phyloP scores from a whole-genome alignment of 257 asterid species.

The Scutellaria galericulata region DNA sequence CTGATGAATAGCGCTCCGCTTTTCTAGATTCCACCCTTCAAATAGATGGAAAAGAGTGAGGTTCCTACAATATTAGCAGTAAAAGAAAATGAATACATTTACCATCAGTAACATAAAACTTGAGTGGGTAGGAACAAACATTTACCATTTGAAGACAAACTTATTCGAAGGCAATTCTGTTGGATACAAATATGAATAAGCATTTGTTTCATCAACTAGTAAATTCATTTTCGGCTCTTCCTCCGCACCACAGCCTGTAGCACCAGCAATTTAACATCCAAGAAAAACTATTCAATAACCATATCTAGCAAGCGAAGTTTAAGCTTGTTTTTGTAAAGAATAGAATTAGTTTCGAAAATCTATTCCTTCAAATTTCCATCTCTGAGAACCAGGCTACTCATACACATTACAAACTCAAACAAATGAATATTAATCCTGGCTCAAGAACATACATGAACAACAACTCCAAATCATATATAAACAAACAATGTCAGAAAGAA shows the following conservation, averaged over 20 bases:
- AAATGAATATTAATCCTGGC: not conserved
- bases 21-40: slow-evolving; percentile 99
- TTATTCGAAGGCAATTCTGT: slow-evolving; percentile 63
- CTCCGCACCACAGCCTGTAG: slow-evolving; percentile 60
- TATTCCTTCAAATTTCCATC: not conserved
- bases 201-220: slow-evolving; percentile 74
- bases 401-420: not conserved
- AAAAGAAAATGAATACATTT: slow-evolving; percentile 44
- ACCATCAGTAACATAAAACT: not conserved
- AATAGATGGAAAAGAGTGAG: slow-evolving; percentile 87
- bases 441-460: slow-evolving; percentile 5
- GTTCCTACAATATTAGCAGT: slow-evolving; percentile 71
- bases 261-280: slow-evolving; percentile 28
- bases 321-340: not conserved
- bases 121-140: slow-evolving; percentile 4
- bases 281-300: slow-evolving; percentile 22
- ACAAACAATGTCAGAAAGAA: slow-evolving; percentile 16
- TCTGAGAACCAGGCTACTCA: slow-evolving; percentile 14
- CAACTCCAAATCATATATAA: not conserved
- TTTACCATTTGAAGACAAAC: slow-evolving; percentile 84
- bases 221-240: slow-evolving; percentile 73
- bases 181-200: slow-evolving; percentile 84
- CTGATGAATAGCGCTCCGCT: slow-evolving; percentile 98
- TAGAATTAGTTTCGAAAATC: not conserved
- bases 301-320: not conserved